Evolutionary conservation across 306 rosid genomes (phyloP).

Genomic region (Cucumis cinereus): DNA sequence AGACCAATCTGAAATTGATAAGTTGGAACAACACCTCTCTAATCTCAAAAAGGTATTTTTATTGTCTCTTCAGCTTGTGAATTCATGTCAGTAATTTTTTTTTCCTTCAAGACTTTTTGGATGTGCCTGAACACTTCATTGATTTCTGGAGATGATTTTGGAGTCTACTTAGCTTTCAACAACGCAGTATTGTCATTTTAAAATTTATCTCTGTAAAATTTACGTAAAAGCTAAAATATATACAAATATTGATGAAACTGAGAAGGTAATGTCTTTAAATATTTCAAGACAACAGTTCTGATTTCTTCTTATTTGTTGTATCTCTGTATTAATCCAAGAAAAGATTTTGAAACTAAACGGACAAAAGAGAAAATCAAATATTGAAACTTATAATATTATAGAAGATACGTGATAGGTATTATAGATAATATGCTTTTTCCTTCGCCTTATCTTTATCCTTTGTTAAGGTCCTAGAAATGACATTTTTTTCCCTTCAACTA

Average conservation of each 20-base stretch:
- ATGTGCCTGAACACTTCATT: not conserved
- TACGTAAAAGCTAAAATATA: not conserved
- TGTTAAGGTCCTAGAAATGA: not conserved
- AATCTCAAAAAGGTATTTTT: conserved; percentile 53
- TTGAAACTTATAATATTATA: not conserved
- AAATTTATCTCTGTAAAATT: not conserved
- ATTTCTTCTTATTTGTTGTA: not conserved
- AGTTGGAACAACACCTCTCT: conserved; percentile 60
- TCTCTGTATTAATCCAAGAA: not conserved
- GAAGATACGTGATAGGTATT: not conserved
- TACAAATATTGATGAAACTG: not conserved
- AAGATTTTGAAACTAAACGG: not conserved
- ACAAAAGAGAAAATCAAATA: not conserved
- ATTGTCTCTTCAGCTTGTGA: not conserved
- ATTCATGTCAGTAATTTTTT: not conserved
- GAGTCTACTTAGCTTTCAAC: not conserved
- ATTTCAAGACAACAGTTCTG: not conserved
- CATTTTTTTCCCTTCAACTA: not conserved
- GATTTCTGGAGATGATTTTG: not conserved
- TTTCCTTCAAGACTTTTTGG: not conserved
- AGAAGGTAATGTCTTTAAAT: not conserved
- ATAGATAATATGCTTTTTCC: not conserved
- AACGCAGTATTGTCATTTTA: not conserved
- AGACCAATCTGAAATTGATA: conserved; percentile 59
- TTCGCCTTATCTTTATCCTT: not conserved